These are phyloP conservation scores for Beta corolliflora DNA, from an alignment of 179 eudicot species.

Conservation along the genomic window DNA sequence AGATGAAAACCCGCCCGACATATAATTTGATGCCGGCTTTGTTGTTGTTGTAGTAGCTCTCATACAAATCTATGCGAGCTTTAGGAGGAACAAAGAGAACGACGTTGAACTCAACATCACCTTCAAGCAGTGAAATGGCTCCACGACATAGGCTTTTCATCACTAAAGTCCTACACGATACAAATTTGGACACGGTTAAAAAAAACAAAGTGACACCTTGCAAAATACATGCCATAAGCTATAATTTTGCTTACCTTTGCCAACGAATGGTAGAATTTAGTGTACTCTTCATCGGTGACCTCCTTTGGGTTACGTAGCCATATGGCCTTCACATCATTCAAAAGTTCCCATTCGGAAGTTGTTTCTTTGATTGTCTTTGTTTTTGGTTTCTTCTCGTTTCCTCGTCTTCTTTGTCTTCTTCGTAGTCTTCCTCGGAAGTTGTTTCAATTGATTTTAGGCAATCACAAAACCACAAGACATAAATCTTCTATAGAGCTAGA, in stretches of 20 bases:
- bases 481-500: background rate
- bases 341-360: conserved; percentile 88
- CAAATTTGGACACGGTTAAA: background rate
- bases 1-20: conserved; percentile 92
- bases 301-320: conserved; percentile 96
- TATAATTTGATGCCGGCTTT: conserved; percentile 86
- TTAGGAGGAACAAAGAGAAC: conserved; percentile 90
- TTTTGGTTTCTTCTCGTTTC: conserved; percentile 81
- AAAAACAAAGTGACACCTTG: background rate
- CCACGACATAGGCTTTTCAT: conserved; percentile 92
- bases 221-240: background rate
- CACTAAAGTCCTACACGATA: conserved; percentile 68
- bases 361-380: conserved; percentile 85
- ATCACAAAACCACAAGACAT: background rate
- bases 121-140: conserved; percentile 98
- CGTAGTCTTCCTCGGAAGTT: conserved; percentile 63
- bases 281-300: conserved; percentile 96
- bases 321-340: conserved; percentile 95
- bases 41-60: conserved; percentile 87
- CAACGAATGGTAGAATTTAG: conserved; percentile 83
- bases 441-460: conserved; percentile 56
- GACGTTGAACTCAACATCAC: conserved; percentile 98
- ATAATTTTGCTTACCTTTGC: conserved; percentile 60
- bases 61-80: conserved; percentile 94
- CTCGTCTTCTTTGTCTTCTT: conserved; percentile 80